Base-by-base conservation (phyloP, 225 moss, liverwort and hornwort genomes). In the Climacium dendroides region DNA sequence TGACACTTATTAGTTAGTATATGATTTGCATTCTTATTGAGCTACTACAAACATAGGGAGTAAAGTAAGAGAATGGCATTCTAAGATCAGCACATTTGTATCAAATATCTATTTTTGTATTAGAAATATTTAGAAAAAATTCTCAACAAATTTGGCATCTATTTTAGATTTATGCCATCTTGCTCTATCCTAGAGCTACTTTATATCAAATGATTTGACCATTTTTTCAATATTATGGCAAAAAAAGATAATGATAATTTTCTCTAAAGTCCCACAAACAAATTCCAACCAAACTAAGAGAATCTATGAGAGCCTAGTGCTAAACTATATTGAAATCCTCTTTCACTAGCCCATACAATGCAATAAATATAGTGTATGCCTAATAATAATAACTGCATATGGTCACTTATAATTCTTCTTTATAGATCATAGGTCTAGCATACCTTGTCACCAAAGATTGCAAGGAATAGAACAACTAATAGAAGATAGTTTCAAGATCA, bases 181-280 rank as follows among this genome's bases (percentile, higher is more conserved):
- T 28, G 6, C 0, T 9, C 10, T 71, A 16, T 0, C 4, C 1
- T 10, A 17, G 0, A 28, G 6, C 45, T 43, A 29, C 1, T 72
- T 29, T 1, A 13, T 23, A 57, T n/a, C 39, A 50, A 26, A 29
- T 52, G 28, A 29, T 9, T 72, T 13, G 7, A 41, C 15, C 11
- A 19, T 43, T 34, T 48, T 74, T 11, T 26, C 10, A 37, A 23
- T 32, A 23, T 20, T 29, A 15, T 45, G 10, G n/a, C n/a, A 55
- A 41, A 41, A 19, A 5, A 60, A 0, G 13, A 28, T 19, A 47
- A 30, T 74, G 6, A 19, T 18, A 29, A 47, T 74, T 74, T 50
- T 22, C 5, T 48, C 34, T 3, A 34, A 74, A 8, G 4, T 50
- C 74, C 50, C 5, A 32, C 20, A 13, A 74, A 32, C 1, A 50